These are phyloP conservation scores for Lathyrus sativus DNA, from an alignment of 306 rosid genomes.

Conservation along the genomic window DNA sequence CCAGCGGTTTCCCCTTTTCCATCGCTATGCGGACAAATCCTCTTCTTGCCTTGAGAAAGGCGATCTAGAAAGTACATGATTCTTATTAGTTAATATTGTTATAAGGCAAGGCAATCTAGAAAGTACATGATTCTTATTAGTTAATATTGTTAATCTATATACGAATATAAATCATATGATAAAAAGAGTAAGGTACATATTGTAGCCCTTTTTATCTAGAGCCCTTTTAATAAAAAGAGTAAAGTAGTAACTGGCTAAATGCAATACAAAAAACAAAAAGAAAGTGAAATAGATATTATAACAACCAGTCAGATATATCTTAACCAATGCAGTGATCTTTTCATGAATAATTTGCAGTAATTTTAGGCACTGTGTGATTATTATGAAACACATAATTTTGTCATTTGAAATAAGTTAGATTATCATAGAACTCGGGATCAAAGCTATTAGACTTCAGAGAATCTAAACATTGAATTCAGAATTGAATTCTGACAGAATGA, in stretches of 20 bases:
- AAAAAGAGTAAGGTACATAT: not conserved
- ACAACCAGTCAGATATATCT: too few species aligned
- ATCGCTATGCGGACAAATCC: conserved; percentile 93
- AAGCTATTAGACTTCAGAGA: not conserved
- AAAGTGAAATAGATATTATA: too few species aligned
- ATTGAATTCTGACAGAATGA: not conserved
- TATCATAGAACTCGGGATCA: not conserved
- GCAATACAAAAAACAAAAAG: too few species aligned
- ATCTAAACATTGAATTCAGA: not conserved
- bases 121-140: conserved; percentile 22
- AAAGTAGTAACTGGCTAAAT: too few species aligned
- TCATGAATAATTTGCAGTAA: too few species aligned
- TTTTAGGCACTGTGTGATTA: too few species aligned
- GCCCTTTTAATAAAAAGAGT: too few species aligned
- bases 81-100: too few species aligned
- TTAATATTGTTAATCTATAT: conserved; percentile 26
- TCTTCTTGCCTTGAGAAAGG: conserved; percentile 79
- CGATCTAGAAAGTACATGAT: conserved; percentile 51
- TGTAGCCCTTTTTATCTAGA: not conserved
- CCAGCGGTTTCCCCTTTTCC: conserved; percentile 75
- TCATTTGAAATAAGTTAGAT: too few species aligned
- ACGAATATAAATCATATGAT: conserved; percentile 19
- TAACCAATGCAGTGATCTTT: too few species aligned
- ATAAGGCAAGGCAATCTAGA: conserved; percentile 73
- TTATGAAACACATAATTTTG: too few species aligned